Evolutionary conservation across 768 basidiomycete species (phyloP), one percentile per base, ranked within the genome.

Genomic region (Boletus reticulatus): DNA sequence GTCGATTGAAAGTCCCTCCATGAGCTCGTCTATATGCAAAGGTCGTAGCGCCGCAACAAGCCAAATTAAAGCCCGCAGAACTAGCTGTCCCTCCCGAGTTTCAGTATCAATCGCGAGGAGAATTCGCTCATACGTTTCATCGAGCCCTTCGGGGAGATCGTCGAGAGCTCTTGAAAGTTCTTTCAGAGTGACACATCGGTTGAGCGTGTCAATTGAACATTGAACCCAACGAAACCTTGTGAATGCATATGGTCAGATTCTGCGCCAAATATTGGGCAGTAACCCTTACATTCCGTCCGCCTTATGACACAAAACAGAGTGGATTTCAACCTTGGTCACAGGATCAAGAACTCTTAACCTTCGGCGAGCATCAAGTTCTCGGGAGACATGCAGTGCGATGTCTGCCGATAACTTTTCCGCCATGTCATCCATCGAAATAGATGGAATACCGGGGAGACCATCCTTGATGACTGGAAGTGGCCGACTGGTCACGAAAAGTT

Each of bases 41-140:
- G 53, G 53, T 4, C 53, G 53, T 31, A 55, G 19, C 16, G 53
- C 53, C 6, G 48, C 48, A 6, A 55, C 42, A 3, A 55, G 53
- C 53, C 48, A 55, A n/a, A 43, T 12, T 11, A 55, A 31, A 10
- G 53, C 53, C 4, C 42, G 48, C n/a, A 13, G 42, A 2, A 42
- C 42, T 2, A 55, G 12, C 27, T 37, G 24, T 43, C 53, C 53
- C 20, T 1, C 47, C 31, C 1, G n/a, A 17, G 13, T 43, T 4
- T 29, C 19, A 19, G 9, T 37, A 11, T 54, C 32, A 16, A 54
- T 54, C 4, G 46, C 47, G 6, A n/a, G n/a, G 9, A 54, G 53
- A 7, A 48, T 54, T 37, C 53, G 34, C n/a, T 54, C 53, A 13
- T 54, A 54, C 4, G 53, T 54, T 39, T 48, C 53, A 29, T 54